Evolutionary conservation across 768 basidiomycete species (phyloP).

Genomic region (Boletellus sp.): DNA sequence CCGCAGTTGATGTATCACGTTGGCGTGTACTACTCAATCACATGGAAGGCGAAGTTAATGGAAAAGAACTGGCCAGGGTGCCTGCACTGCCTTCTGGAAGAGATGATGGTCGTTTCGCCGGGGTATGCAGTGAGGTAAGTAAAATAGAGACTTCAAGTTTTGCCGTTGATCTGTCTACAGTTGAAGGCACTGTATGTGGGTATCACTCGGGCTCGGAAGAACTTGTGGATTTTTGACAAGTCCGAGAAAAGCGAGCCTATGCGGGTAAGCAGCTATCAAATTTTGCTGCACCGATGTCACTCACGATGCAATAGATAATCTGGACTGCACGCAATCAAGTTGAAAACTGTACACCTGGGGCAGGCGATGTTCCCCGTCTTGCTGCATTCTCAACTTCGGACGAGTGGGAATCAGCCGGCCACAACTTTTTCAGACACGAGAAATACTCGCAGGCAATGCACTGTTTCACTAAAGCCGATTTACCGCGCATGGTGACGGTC

Average conservation of each 20-base stretch:
- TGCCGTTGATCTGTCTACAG: constrained; percentile 29
- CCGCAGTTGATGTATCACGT: constrained; percentile 43
- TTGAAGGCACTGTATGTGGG: constrained; percentile 70
- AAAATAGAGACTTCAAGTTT: background rate
- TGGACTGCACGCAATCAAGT: constrained; percentile 49
- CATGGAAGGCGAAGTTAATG: constrained; percentile 23
- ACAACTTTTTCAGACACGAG: constrained; percentile 36
- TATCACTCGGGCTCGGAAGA: constrained; percentile 64
- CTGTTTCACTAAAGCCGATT: constrained; percentile 48
- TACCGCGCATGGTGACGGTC: constrained; percentile 41
- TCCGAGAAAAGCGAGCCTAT: constrained; percentile 56
- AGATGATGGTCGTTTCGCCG: constrained; percentile 47
- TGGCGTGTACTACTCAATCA: constrained; percentile 59
- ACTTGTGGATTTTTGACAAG: constrained; percentile 66
- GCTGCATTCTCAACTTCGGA: constrained; percentile 49
- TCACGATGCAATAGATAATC: constrained; percentile 36
- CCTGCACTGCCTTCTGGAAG: constrained; percentile 43
- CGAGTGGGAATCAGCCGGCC: constrained; percentile 45
- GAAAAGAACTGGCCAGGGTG: constrained; percentile 9
- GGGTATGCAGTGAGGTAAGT: constrained; percentile 56
- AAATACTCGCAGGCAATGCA: constrained; percentile 51
- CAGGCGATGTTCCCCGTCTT: constrained; percentile 45
- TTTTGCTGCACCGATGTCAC: background rate
- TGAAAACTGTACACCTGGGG: constrained; percentile 45
- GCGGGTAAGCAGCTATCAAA: constrained; percentile 35